A percentile compares a stretch with the other conserved stretches of the same genome.
Conservation (phyloP, 306 rosid genomes). For the Spatholobus suberectus region DNA sequence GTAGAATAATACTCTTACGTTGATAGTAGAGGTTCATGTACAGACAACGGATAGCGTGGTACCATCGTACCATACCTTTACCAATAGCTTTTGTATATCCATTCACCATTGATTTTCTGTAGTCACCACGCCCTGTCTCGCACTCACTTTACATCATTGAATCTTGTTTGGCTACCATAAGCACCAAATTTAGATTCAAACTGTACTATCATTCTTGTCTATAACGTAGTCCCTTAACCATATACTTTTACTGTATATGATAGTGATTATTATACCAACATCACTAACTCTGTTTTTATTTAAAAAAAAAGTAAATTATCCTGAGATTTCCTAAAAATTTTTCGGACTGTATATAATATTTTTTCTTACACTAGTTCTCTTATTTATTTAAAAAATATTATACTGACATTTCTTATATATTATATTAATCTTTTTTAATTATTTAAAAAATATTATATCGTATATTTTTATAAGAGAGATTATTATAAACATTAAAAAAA, state of each 20-base stretch:
- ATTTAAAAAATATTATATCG: too few relatives aligned
- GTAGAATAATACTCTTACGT: background rate
- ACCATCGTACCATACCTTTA: background rate
- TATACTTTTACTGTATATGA: background rate
- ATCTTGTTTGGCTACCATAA: too few relatives aligned
- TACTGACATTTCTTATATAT: too few relatives aligned
- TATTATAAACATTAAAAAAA: too few relatives aligned
- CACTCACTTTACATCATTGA: too few relatives aligned
- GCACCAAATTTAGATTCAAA: constrained; percentile 15
- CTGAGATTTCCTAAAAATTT: too few relatives aligned
- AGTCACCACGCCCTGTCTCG: background rate
- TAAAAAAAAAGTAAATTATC: background rate
- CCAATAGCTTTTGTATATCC: background rate
- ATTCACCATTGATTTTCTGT: background rate
- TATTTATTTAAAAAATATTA: too few relatives aligned
- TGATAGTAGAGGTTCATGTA: background rate
- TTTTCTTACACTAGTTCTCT: too few relatives aligned
- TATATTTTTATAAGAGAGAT: too few relatives aligned
- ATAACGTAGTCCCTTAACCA: background rate
- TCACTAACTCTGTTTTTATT: background rate
- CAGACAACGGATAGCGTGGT: background rate
- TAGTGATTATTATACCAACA: background rate
- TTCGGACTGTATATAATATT: too few relatives aligned
- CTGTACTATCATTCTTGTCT: background rate
- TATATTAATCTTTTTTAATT: too few relatives aligned